A percentile compares a stretch with the other conserved stretches of the same genome.
Evolutionary conservation across 257 asterid genomes (phyloP).

Genomic region (Thymus mandschuricus): DNA sequence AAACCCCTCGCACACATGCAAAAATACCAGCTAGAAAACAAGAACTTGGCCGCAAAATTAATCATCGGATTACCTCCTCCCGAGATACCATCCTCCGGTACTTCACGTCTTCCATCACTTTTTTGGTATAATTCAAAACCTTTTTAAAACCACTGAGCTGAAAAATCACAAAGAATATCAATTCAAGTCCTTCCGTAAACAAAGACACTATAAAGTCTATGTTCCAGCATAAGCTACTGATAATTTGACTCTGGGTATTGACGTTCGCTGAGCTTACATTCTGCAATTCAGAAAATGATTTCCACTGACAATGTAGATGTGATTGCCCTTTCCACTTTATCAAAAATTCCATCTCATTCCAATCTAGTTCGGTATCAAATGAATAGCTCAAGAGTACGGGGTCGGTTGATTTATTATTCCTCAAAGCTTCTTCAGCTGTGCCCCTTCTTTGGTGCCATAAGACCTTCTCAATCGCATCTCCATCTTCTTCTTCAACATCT

Average conservation of each 20-base stretch:
- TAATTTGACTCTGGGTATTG: conserved; percentile 17
- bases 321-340: conserved; percentile 99
- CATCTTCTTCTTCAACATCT: conserved; percentile 88
- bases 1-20: conserved; percentile 24
- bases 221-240: conserved; percentile 21
- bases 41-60: not conserved
- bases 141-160: conserved; percentile 99
- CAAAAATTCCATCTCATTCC: conserved; percentile 86
- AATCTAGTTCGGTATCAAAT: conserved; percentile 79
- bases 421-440: conserved; percentile 87
- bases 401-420: conserved; percentile 71
- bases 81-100: conserved; percentile 86
- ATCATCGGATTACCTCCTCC: conserved; percentile 75
- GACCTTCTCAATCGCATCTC: conserved; percentile 90
- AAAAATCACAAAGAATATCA: conserved; percentile 41
- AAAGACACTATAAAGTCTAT: conserved; percentile 6
- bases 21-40: conserved; percentile 13
- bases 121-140: conserved; percentile 93
- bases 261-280: conserved; percentile 60
- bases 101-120: conserved; percentile 84
- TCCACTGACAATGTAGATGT: conserved; percentile 98
- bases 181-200: conserved; percentile 20
- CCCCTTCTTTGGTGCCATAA: conserved; percentile 99
- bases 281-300: conserved; percentile 83
- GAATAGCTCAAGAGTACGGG: conserved; percentile 81